These are phyloP conservation scores for Nannizziopsis barbatae DNA, from an alignment of 2,329 filamentous ascomycete species.

Conservation along the genomic window DNA sequence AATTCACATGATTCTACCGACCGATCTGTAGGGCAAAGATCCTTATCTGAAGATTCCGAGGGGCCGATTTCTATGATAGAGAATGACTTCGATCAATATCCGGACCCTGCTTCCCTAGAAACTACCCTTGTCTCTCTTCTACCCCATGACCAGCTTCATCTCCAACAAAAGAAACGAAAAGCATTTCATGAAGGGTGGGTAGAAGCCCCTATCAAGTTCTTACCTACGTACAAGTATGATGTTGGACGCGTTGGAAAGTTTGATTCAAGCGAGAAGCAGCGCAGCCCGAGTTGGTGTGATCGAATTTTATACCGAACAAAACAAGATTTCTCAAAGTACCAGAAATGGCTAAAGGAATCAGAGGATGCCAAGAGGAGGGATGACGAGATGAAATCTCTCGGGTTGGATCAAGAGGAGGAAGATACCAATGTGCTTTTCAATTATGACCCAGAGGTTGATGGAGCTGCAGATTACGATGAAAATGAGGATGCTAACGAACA, in stretches of 20 bases:
- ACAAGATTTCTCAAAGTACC: slow-evolving; percentile 55
- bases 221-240: slow-evolving; percentile 97
- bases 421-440: slow-evolving; percentile 81
- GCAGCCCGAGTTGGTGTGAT: slow-evolving; percentile 94
- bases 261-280: slow-evolving; percentile 87
- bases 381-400: slow-evolving; percentile 71
- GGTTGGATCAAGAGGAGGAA: slow-evolving; percentile 59
- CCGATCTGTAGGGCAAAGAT: slow-evolving; percentile 6
- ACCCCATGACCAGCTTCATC: slow-evolving; percentile 75
- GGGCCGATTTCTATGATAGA: slow-evolving; percentile 31
- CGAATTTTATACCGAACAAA: slow-evolving; percentile 77
- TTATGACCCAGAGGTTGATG: slow-evolving; percentile 75
- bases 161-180: slow-evolving; percentile 62
- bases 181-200: slow-evolving; percentile 85
- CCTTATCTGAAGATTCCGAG: slow-evolving; percentile 9
- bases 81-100: slow-evolving; percentile 57
- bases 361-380: slow-evolving; percentile 60
- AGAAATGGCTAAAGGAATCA: slow-evolving; percentile 52
- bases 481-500: slow-evolving; percentile 33
- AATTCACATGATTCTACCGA: neutral
- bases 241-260: slow-evolving; percentile 85
- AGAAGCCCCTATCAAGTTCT: slow-evolving; percentile 75
- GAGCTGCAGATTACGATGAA: slow-evolving; percentile 44
- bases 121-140: slow-evolving; percentile 78
- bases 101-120: slow-evolving; percentile 76